These are phyloP conservation scores for Echinochloa phyllopogon DNA, from an alignment of 176 grass and related monocot species.

Conservation along the genomic window DNA sequence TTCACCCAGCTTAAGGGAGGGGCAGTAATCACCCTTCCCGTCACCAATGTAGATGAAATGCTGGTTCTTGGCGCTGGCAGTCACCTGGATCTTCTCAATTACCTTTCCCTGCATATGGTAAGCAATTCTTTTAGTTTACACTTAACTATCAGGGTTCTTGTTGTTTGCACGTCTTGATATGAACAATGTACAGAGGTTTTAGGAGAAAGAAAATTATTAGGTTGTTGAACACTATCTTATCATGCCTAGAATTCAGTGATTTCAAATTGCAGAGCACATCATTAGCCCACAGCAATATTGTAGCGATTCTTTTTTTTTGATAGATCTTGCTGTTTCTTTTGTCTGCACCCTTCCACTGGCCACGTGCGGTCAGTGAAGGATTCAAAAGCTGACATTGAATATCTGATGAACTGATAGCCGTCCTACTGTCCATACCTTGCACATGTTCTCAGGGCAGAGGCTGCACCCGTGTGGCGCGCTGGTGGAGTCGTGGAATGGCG, in stretches of 20 bases:
- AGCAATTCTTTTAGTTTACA: conserved; percentile 30
- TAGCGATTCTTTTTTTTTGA: conserved; percentile 11
- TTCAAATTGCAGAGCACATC: conserved; percentile 32
- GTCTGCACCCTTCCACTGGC: neutral
- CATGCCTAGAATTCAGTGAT: conserved; percentile 26
- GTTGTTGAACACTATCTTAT: neutral
- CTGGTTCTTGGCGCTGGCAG: conserved; percentile 26
- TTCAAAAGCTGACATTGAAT: conserved; percentile 1
- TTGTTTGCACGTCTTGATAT: neutral
- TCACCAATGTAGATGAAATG: conserved; percentile 80
- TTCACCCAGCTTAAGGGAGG: conserved; percentile 67
- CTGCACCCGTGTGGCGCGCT: conserved; percentile 61
- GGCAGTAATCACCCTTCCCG: conserved; percentile 81
- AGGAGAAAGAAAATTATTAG: neutral
- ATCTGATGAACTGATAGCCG: conserved; percentile 24
- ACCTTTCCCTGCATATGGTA: conserved; percentile 66
- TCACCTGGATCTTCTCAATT: conserved; percentile 62
- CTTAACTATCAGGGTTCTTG: neutral
- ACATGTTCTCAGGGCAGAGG: conserved; percentile 91
- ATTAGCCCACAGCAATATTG: neutral
- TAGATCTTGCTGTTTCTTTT: conserved; percentile 16
- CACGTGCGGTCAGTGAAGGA: conserved; percentile 36
- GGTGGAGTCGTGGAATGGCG: conserved; percentile 60
- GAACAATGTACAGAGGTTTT: neutral
- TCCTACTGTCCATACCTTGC: conserved; percentile 69